Conservation (phyloP, 352 stramenopile genomes). For the Globisporangium apiculatum region DNA sequence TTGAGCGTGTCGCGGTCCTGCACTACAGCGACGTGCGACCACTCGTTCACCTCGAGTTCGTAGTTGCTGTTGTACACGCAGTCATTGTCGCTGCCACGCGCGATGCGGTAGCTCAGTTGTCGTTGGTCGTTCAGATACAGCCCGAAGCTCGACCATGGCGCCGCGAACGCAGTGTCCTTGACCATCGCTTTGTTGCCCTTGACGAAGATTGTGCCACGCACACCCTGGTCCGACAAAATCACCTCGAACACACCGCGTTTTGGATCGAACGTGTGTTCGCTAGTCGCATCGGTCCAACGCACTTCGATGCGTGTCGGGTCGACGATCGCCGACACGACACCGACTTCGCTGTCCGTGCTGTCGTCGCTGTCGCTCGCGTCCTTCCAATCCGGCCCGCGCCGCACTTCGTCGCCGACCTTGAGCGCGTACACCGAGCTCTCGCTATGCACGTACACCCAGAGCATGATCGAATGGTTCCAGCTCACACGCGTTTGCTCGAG, state of each 20-base stretch:
- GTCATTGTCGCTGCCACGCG: constrained; percentile 46
- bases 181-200: constrained; percentile 64
- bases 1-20: constrained; percentile 54
- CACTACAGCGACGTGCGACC: constrained; percentile 61
- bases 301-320: constrained; percentile 39
- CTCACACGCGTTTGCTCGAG: constrained; percentile 22
- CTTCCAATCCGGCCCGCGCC: constrained; percentile 42
- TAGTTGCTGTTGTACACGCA: constrained; percentile 60
- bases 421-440: constrained; percentile 40
- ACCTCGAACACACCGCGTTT: constrained; percentile 45
- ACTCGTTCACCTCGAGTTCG: constrained; percentile 49
- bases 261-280: constrained; percentile 46
- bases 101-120: constrained; percentile 62
- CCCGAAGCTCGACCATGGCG: constrained; percentile 68
- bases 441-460: constrained; percentile 58
- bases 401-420: constrained; percentile 63
- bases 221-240: constrained; percentile 38
- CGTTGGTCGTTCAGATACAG: constrained; percentile 59
- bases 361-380: constrained; percentile 16
- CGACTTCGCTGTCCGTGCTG: constrained; percentile 14
- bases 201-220: constrained; percentile 58
- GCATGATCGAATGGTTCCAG: constrained; percentile 76
- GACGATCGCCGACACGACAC: constrained; percentile 40
- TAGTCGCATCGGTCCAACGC: constrained; percentile 30
- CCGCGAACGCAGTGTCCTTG: constrained; percentile 29